Base-by-base conservation (phyloP, 2,329 filamentous ascomycete genomes). In the Thielaviopsis musarum region DNA sequence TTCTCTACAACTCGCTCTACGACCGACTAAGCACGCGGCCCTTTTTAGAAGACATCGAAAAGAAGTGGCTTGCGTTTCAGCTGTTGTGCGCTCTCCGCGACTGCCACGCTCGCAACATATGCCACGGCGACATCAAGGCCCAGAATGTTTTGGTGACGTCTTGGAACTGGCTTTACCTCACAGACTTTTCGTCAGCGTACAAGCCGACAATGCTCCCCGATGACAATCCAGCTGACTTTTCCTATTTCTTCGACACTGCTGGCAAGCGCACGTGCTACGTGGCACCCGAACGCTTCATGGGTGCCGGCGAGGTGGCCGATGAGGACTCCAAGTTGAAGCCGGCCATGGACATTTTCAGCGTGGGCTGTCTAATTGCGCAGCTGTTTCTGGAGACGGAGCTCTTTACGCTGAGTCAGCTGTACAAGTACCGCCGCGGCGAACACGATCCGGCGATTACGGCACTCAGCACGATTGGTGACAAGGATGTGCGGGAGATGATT, bases 341-440 rank as follows among this genome's bases (percentile, higher is more conserved):
- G 91, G 91, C 93, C 45, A 98, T 98, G 94, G 93, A 98, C 69
- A 85, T 98, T 41, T 98, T 98, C 74, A 97, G 93, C 70, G 87
- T 86, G 22, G 93, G 93, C 7, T 98, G 94, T 69, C 91, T 97
- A 48, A 95, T 98, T 66, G 93, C 93, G 1, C 93, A 98, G 70
- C 77, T 98, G 45, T 96, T 98, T 65, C 80, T 97, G 5, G 93
- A 98, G 72, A 81, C 90, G 0, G 91, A 94, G 9, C 91, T 97
- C n/a, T 97, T 98, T 71, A 95, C 84, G n/a, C 78, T 98, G 12
- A 95, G 89, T 66, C 91, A 97, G 70, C 80, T 98, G 58, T 97
- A 91, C 75, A 91, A 91, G 68, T 98, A 96, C 68, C 85, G 90
- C 49, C 85, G 88, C 63, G 87, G 89, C 64, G 91, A 98, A 67